phyloP scores from a whole-genome alignment of 1,284 basidiomycete genomes.

The Caloboletus firmus region DNA sequence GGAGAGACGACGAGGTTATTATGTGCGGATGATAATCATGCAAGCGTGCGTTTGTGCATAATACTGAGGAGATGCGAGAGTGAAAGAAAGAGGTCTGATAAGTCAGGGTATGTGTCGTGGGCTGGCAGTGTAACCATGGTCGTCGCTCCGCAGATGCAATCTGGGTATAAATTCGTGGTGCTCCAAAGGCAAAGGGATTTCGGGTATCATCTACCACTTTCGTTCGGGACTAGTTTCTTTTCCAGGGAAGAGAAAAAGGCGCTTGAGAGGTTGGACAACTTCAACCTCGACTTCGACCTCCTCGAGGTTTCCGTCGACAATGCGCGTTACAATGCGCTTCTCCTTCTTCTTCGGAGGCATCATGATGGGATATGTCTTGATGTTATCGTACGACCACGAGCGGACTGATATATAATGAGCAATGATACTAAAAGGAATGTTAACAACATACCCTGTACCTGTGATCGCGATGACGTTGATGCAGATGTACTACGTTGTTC shows the following conservation, averaged over 20 bases:
- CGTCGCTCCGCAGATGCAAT: conserved; percentile 28
- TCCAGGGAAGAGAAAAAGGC: conserved; percentile 50
- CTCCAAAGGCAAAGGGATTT: conserved; percentile 15
- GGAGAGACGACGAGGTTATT: conserved; percentile 30
- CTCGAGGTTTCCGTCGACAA: conserved; percentile 54
- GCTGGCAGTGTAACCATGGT: conserved; percentile 34
- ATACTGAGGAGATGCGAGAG: conserved; percentile 25
- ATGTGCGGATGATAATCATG: conserved; percentile 30
- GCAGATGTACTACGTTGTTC: conserved; percentile 20
- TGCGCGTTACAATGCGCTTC: conserved; percentile 44
- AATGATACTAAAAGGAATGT: not conserved
- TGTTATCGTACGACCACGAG: conserved; percentile 70
- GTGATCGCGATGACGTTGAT: conserved; percentile 27
- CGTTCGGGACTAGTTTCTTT: conserved; percentile 32
- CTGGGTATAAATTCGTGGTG: conserved; percentile 30
- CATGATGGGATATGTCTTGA: conserved; percentile 66
- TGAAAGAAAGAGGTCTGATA: conserved; percentile 23
- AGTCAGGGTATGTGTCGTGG: conserved; percentile 40
- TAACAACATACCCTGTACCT: conserved; percentile 35
- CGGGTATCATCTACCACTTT: conserved; percentile 27
- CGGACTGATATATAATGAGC: conserved; percentile 39
- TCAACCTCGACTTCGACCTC: conserved; percentile 54
- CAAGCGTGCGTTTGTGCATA: conserved; percentile 23
- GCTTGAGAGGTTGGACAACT: conserved; percentile 45
- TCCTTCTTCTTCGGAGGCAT: conserved; percentile 51